phyloP scores from a whole-genome alignment of 2,329 filamentous ascomycete species.

The Nakataea oryzae region DNA sequence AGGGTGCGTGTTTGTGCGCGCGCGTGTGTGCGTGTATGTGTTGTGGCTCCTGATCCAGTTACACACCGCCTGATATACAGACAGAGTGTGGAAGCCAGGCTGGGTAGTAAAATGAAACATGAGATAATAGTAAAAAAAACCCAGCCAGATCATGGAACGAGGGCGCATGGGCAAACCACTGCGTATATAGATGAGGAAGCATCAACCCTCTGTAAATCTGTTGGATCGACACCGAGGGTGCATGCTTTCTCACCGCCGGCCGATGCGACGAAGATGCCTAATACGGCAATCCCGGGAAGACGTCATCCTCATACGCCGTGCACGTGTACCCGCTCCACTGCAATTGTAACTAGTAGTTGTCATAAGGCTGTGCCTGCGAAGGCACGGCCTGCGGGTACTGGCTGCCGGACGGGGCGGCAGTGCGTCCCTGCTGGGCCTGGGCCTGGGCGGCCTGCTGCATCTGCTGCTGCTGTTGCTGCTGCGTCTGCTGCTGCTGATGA shows the following conservation, averaged over 20 bases:
- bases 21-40: too few relatives aligned
- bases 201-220: neutral
- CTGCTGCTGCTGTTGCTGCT: constrained; percentile 3
- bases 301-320: too few relatives aligned
- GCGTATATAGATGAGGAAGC: neutral
- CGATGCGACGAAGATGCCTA: too few relatives aligned
- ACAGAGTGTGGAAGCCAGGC: too few relatives aligned
- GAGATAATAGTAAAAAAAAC: too few relatives aligned
- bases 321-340: too few relatives aligned
- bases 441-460: constrained; percentile 2
- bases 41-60: neutral
- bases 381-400: constrained; percentile 8
- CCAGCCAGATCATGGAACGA: neutral
- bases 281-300: too few relatives aligned
- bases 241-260: neutral
- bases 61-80: too few relatives aligned
- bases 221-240: neutral
- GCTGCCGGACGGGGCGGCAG: constrained; percentile 9
- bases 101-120: too few relatives aligned
- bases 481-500: constrained; percentile 16
- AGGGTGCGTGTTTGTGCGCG: too few relatives aligned
- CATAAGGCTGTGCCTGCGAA: constrained; percentile 1
- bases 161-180: neutral
- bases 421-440: constrained; percentile 4
- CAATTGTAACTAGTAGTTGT: neutral